Base-by-base conservation (phyloP, 768 basidiomycete species). In the Galerina marginata region DNA sequence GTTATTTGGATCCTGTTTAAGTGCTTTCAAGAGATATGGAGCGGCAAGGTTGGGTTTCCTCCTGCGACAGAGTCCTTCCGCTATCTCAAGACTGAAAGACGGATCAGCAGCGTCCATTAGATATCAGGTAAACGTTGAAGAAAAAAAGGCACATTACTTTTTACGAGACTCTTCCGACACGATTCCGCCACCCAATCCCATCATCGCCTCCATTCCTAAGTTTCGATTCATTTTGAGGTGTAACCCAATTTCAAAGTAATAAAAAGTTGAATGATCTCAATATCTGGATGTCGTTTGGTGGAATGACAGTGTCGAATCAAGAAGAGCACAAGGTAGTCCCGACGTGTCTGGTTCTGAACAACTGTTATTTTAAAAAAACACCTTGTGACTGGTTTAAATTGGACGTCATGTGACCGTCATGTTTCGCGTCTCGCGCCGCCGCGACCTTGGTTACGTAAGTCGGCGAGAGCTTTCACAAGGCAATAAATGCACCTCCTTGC, bases 11-110 rank as follows among this genome's bases (percentile, higher is more conserved):
- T 56, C 59, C 9, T 80, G 79, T 48, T 79, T 65, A 61, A 82
- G 66, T 0, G 81, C 79, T 56, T 74, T 74, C 20, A 67, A 44
- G 5, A 82, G 69, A 58, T 77, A 81, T 0, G 81, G 79, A 4
- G 75, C n/a, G 3, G 60, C 60, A 3, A 26, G 36, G 6, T 61
- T 29, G 12, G 54, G 48, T 38, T 50, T 42, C 33, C 25, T 61
- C 36, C 45, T 54, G 11, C 59, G 44, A 25, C 29, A 38, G 23
- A 42, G 38, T 2, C 49, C 53, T 15, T 60, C 59, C 48, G 59
- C 59, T 49, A 23, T 46, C 23, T 54, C 46, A 16, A 60, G 52
- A 29, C 59, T 60, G n/a, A 26, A 5, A 6, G 2, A 44, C 16
- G 4, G 9, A 20, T 39, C 7, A 39, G 51, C 12, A 37, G 20